Conservation (phyloP, 2,329 filamentous ascomycete genomes). For the Aspergillus pseudotamarii region DNA sequence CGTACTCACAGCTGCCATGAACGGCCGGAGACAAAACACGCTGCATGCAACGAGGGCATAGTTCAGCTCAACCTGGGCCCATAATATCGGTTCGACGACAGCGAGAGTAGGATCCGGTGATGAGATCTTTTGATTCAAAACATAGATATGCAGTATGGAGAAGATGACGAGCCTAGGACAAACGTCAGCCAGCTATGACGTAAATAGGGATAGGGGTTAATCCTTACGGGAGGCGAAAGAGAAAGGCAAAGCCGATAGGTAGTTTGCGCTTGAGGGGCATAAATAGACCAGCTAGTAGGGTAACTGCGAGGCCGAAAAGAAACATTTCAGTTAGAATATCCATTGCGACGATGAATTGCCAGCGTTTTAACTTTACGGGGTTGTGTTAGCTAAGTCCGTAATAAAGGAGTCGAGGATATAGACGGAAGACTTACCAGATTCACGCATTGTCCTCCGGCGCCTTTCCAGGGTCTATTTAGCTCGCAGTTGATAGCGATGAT, state of each 20-base stretch:
- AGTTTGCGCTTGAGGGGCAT: slow-evolving; percentile 37
- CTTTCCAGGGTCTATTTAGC: slow-evolving; percentile 39
- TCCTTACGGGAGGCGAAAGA: slow-evolving; percentile 42
- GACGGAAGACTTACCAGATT: slow-evolving; percentile 24
- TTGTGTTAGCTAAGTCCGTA: background rate
- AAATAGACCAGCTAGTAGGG: slow-evolving; percentile 35
- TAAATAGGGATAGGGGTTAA: background rate
- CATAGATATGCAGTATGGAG: slow-evolving; percentile 39
- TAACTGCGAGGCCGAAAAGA: slow-evolving; percentile 33
- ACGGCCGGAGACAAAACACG: slow-evolving; percentile 39
- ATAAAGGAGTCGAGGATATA: background rate
- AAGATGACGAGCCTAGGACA: slow-evolving; percentile 38
- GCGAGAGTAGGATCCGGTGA: slow-evolving; percentile 40
- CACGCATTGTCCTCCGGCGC: slow-evolving; percentile 26
- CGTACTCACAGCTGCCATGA: slow-evolving; percentile 41
- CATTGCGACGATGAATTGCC: slow-evolving; percentile 38
- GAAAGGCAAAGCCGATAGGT: slow-evolving; percentile 36
- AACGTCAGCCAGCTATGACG: slow-evolving; percentile 7
- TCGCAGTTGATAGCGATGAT: slow-evolving; percentile 47
- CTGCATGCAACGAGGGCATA: slow-evolving; percentile 42
- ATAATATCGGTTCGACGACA: slow-evolving; percentile 36
- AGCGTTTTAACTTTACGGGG: slow-evolving; percentile 29
- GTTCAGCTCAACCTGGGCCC: slow-evolving; percentile 40
- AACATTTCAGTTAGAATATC: slow-evolving; percentile 41
- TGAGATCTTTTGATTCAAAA: slow-evolving; percentile 31